These are phyloP conservation scores for Lumnitzera racemosa DNA, from an alignment of 345 rosid species.

Conservation along the genomic window DNA sequence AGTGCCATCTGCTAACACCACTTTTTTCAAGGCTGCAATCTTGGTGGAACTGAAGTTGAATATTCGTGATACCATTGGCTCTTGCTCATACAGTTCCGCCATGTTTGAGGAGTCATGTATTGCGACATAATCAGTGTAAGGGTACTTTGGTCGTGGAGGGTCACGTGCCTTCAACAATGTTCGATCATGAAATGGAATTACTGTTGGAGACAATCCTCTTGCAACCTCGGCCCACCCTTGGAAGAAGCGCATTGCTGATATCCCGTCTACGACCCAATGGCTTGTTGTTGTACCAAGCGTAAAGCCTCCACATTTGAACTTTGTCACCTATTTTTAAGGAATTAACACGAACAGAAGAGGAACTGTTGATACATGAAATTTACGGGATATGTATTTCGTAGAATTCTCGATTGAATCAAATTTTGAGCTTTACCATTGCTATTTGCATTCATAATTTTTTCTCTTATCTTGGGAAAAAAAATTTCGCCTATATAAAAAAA, in stretches of 20 bases:
- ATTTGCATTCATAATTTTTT: no score
- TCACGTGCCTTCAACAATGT: constrained; percentile 14
- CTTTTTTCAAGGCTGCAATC: constrained; percentile 2
- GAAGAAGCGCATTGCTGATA: constrained; percentile 28
- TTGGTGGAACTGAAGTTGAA: constrained; percentile 5
- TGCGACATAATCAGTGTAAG: constrained; percentile 22
- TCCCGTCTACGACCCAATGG: constrained; percentile 25
- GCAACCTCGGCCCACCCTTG: constrained; percentile 26
- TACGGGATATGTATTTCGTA: no score
- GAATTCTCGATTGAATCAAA: no score
- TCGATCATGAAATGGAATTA: constrained; percentile 14
- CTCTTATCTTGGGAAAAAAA: no score
- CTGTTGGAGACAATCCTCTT: constrained; percentile 16
- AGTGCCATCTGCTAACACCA: not conserved
- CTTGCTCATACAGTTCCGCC: constrained; percentile 6
- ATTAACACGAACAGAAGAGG: no score
- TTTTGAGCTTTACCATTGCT: no score
- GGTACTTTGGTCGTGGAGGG: constrained; percentile 16
- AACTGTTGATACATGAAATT: no score
- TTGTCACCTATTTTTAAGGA: constrained; percentile 19
- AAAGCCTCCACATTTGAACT: constrained; percentile 29
- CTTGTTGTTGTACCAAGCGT: constrained; percentile 20
- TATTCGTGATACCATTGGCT: not conserved
- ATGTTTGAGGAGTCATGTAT: constrained; percentile 19
- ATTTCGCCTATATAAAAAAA: no score